Evolutionary conservation across 1,284 basidiomycete species (phyloP).

Genomic region (Cryptococcus jaspeensis): DNA sequence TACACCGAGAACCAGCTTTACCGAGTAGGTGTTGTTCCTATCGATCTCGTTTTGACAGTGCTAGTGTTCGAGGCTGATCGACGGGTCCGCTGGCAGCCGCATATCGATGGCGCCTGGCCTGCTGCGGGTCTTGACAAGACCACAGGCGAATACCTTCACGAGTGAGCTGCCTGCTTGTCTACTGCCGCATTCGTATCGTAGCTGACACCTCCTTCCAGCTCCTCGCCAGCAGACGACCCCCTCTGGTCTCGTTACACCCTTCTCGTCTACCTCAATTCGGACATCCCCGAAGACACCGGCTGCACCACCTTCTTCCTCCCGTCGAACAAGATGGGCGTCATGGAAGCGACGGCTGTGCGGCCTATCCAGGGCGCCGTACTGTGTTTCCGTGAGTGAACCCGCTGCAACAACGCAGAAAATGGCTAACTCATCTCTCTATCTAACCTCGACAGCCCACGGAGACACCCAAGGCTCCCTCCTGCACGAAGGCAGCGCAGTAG

Average conservation of each 20-base stretch:
- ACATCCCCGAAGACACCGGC: slow-evolving; percentile 53
- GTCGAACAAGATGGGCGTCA: slow-evolving; percentile 50
- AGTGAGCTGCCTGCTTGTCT: slow-evolving; percentile 50
- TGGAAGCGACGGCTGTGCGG: slow-evolving; percentile 56
- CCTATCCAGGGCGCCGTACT: slow-evolving; percentile 57
- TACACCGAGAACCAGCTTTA: slow-evolving; percentile 58
- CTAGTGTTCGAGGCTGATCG: slow-evolving; percentile 1
- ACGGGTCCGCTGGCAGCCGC: slow-evolving; percentile 32
- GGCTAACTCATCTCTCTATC: background rate
- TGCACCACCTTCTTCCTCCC: slow-evolving; percentile 61
- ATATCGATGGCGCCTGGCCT: slow-evolving; percentile 62
- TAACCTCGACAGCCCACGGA: slow-evolving; percentile 40
- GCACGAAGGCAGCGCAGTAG: slow-evolving; percentile 52
- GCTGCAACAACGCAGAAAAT: background rate
- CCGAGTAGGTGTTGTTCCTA: slow-evolving; percentile 40
- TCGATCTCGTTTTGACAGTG: background rate
- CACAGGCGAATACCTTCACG: slow-evolving; percentile 58
- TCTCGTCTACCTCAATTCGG: slow-evolving; percentile 59
- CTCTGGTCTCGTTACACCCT: slow-evolving; percentile 57
- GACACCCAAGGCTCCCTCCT: slow-evolving; percentile 50
- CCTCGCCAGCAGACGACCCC: slow-evolving; percentile 45
- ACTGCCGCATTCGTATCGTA: background rate
- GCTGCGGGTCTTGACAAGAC: slow-evolving; percentile 54
- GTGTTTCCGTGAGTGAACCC: slow-evolving; percentile 55
- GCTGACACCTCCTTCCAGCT: slow-evolving; percentile 19